Percentiles rank a stretch among this genome's conserved stretches.
These are phyloP conservation scores for Pseudohalonectria lignicola DNA, from an alignment of 2,329 filamentous ascomycete species.

Conservation along the genomic window DNA sequence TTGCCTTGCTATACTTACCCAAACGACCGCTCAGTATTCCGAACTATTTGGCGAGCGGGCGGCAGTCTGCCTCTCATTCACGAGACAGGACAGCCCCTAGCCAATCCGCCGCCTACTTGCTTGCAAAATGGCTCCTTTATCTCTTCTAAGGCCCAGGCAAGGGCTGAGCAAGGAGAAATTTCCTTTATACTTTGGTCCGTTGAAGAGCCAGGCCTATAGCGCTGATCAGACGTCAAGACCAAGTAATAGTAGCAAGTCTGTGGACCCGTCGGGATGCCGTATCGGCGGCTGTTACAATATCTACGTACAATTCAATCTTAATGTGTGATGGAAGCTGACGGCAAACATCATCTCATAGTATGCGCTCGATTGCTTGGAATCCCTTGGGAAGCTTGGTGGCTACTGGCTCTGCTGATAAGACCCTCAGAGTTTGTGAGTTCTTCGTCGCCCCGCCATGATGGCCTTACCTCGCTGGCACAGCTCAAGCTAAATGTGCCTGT, in stretches of 20 bases:
- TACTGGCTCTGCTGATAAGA: constrained; percentile 62
- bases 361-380: constrained; percentile 82
- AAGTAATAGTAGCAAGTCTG: background rate
- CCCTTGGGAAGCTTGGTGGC: constrained; percentile 74
- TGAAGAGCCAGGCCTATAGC: constrained; percentile 60
- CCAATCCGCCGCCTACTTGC: background rate
- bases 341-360: constrained; percentile 38
- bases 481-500: background rate
- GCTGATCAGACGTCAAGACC: constrained; percentile 1
- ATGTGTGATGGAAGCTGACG: too few relatives aligned
- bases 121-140: constrained; percentile 12
- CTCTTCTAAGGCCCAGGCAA: constrained; percentile 33
- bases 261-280: too few relatives aligned
- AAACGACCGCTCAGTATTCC: too few relatives aligned
- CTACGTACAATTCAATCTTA: too few relatives aligned
- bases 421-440: constrained; percentile 58
- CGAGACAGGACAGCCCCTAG: too few relatives aligned
- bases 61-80: too few relatives aligned
- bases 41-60: too few relatives aligned
- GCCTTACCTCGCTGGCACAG: background rate
- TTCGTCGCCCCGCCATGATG: too few relatives aligned
- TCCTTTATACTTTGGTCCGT: constrained; percentile 49
- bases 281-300: too few relatives aligned
- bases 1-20: too few relatives aligned
- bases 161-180: constrained; percentile 62